A percentile compares a stretch with the other conserved stretches of the same genome.
phyloP scores from a whole-genome alignment of 1,139 yeast genomes.

The Groenewaldozyma auringiensis region DNA sequence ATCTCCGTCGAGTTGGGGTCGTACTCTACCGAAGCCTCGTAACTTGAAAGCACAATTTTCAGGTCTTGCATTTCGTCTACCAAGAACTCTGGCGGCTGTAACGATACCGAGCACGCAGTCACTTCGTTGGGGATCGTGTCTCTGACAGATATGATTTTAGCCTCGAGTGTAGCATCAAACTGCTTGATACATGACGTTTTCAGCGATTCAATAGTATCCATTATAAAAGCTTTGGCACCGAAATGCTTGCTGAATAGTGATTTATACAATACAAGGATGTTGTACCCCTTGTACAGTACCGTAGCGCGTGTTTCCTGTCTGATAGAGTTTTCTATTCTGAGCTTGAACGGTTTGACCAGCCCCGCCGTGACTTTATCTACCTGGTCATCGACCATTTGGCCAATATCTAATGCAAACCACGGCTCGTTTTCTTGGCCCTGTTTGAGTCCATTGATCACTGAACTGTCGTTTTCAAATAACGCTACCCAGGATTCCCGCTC shows the following conservation, averaged over 20 bases:
- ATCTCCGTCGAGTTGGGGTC: conserved; percentile 21
- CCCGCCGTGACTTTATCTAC: conserved; percentile 43
- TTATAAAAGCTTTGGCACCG: conserved; percentile 19
- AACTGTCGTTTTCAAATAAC: conserved; percentile 40
- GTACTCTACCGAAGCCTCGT: conserved; percentile 29
- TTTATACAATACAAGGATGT: conserved; percentile 57
- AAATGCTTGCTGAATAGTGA: conserved; percentile 53
- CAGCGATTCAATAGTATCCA: conserved; percentile 22
- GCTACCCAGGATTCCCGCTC: conserved; percentile 70
- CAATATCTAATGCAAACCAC: conserved; percentile 26
- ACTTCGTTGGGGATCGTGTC: conserved; percentile 3
- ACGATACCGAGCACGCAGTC: conserved; percentile 5
- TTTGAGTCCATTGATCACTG: conserved; percentile 27
- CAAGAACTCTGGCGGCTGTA: conserved; percentile 34
- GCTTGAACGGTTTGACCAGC: conserved; percentile 42
- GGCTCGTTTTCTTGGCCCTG: conserved; percentile 25
- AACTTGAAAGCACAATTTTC: conserved; percentile 28
- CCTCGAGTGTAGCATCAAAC: conserved; percentile 26
- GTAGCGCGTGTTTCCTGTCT: conserved; percentile 55
- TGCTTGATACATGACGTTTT: conserved; percentile 24
- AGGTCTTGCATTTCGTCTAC: conserved; percentile 28
- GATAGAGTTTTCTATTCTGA: conserved; percentile 57
- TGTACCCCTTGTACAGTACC: conserved; percentile 50
- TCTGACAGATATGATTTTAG: conserved; percentile 19
- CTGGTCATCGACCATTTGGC: conserved; percentile 25